phyloP scores from a whole-genome alignment of 2,329 filamentous ascomycete genomes.

The Fusarium lateritium region DNA sequence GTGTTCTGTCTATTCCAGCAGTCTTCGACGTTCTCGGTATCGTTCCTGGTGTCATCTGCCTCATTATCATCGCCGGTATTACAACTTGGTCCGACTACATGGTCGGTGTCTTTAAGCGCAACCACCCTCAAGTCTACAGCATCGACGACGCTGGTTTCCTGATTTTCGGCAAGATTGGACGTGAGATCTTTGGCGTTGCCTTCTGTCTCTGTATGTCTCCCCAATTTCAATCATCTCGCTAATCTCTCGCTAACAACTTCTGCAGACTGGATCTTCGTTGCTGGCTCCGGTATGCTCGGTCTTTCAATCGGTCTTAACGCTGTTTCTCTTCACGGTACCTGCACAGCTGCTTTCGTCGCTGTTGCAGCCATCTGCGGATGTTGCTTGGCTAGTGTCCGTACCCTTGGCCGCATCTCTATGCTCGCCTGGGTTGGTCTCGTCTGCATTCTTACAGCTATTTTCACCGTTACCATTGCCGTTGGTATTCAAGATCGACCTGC shows the following conservation, averaged over 20 bases:
- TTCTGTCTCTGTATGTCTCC: conserved; percentile 54
- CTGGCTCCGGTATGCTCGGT: conserved; percentile 45
- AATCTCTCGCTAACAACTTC: not conserved
- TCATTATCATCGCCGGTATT: conserved; percentile 58
- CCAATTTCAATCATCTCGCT: fast-evolving
- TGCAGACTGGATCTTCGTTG: conserved; percentile 39
- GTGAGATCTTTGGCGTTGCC: conserved; percentile 57
- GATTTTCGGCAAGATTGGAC: conserved; percentile 63
- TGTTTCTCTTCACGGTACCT: conserved; percentile 56
- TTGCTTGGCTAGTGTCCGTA: conserved; percentile 53
- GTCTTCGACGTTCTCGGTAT: conserved; percentile 63
- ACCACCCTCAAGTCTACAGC: conserved; percentile 66
- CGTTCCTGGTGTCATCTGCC: conserved; percentile 62
- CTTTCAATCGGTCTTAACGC: conserved; percentile 59
- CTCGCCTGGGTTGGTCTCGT: conserved; percentile 50
- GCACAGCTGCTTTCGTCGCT: conserved; percentile 59
- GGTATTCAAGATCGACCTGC: conserved; percentile 41
- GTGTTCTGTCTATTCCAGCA: conserved; percentile 64
- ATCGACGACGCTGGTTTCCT: conserved; percentile 67
- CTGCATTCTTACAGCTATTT: conserved; percentile 43
- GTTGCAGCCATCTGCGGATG: conserved; percentile 52
- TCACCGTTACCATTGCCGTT: conserved; percentile 44
- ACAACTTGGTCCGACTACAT: conserved; percentile 66
- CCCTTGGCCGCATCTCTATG: conserved; percentile 52
- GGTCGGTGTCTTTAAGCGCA: conserved; percentile 65